These are phyloP conservation scores for Mycena crocata DNA, from an alignment of 768 basidiomycete genomes.

Conservation along the genomic window DNA sequence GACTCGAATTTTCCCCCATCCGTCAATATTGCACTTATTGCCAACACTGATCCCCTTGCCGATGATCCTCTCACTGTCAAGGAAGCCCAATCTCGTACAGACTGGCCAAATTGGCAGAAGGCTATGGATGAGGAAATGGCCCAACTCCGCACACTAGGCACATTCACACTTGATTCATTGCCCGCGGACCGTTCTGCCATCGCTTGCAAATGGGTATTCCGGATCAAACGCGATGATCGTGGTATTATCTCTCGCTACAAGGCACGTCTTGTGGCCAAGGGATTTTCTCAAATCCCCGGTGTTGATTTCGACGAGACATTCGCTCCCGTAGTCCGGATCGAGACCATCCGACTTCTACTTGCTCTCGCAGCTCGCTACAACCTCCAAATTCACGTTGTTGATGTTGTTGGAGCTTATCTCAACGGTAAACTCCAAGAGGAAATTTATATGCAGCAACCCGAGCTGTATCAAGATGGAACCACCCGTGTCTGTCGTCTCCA, in stretches of 20 bases:
- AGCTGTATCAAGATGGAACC: conserved; percentile 13
- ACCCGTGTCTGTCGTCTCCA: conserved; percentile 23
- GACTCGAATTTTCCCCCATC: too few relatives aligned
- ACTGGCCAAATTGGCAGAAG: conserved; percentile 23
- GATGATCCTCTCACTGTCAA: conserved; percentile 21
- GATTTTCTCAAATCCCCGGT: conserved; percentile 44
- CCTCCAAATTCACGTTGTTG: conserved; percentile 38
- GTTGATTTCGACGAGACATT: conserved; percentile 26
- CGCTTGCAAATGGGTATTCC: conserved; percentile 39
- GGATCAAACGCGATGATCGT: conserved; percentile 41
- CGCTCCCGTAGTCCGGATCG: conserved; percentile 24
- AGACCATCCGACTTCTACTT: conserved; percentile 36
- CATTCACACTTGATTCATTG: conserved; percentile 31
- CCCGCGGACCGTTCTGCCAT: conserved; percentile 28
- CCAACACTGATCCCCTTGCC: neutral
- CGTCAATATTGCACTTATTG: conserved; percentile 1
- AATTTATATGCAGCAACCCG: conserved; percentile 40
- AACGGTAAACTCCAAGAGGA: conserved; percentile 36
- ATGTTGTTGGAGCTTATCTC: conserved; percentile 40
- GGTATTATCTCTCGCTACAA: conserved; percentile 45
- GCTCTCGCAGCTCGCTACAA: conserved; percentile 34
- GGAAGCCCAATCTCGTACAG: conserved; percentile 38
- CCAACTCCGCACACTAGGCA: conserved; percentile 27
- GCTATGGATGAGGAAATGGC: conserved; percentile 39
- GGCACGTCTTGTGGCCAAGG: conserved; percentile 30